Conservation (phyloP, 371 early-diverging fungal genomes). For the Mortierella sp. region DNA sequence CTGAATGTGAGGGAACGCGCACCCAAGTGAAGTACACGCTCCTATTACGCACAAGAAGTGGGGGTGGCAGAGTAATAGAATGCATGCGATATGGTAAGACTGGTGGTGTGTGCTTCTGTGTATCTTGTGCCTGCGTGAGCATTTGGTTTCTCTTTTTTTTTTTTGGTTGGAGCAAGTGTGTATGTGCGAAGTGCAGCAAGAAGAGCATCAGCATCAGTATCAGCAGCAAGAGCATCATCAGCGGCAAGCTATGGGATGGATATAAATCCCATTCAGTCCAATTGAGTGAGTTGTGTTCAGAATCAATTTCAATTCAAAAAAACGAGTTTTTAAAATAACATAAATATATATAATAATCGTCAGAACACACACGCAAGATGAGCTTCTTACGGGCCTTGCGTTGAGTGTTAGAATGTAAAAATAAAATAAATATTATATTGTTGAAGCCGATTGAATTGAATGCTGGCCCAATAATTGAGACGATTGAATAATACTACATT, state of each 20-base stretch:
- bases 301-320: background rate
- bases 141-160: too few relatives aligned
- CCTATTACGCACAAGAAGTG: too few relatives aligned
- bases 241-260: too few relatives aligned
- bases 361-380: background rate
- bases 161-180: background rate
- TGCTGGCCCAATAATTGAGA: too few relatives aligned
- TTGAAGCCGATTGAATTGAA: background rate
- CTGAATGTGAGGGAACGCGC: too few relatives aligned
- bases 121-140: too few relatives aligned
- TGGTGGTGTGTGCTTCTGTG: too few relatives aligned
- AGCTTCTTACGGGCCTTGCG: background rate
- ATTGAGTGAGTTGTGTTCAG: constrained; percentile 1
- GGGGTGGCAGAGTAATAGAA: too few relatives aligned
- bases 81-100: too few relatives aligned
- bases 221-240: background rate
- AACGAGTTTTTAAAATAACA: background rate
- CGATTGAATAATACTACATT: background rate
- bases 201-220: background rate
- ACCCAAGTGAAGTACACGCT: too few relatives aligned
- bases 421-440: background rate
- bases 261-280: background rate
- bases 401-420: background rate
- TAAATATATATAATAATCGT: background rate
- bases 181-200: background rate